Evolutionary conservation across 1,139 yeast genomes (phyloP).

Genomic region (Saccharomycopsis phalli): DNA sequence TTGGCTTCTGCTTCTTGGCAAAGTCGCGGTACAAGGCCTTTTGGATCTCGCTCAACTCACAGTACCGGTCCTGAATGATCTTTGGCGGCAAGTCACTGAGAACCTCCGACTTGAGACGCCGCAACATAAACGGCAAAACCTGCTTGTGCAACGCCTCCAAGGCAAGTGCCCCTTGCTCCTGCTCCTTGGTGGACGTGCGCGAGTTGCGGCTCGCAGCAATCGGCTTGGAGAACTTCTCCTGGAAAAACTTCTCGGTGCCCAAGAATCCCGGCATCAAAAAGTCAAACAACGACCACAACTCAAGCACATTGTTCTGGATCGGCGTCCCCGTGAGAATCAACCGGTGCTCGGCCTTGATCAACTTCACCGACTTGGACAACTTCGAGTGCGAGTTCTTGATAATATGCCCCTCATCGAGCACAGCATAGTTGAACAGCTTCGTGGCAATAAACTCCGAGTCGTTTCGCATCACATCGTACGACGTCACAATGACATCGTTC

Average conservation of each 20-base stretch:
- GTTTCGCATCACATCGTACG: conserved; percentile 93
- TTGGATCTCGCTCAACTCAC: conserved; percentile 89
- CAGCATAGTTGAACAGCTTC: conserved; percentile 84
- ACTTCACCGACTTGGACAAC: conserved; percentile 80
- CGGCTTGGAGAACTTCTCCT: conserved; percentile 93
- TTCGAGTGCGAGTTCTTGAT: conserved; percentile 88
- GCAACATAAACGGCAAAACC: conserved; percentile 88
- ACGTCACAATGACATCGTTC: conserved; percentile 82
- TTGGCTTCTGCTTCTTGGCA: conserved; percentile 74
- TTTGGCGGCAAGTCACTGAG: conserved; percentile 95
- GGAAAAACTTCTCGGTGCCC: conserved; percentile 91
- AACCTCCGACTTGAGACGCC: conserved; percentile 95
- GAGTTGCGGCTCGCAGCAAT: conserved; percentile 90
- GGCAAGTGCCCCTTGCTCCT: conserved; percentile 95
- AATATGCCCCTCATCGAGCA: conserved; percentile 95
- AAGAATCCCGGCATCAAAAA: conserved; percentile 97
- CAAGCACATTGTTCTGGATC: conserved; percentile 92
- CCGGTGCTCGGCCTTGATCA: conserved; percentile 77
- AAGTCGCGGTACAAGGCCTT: conserved; percentile 82
- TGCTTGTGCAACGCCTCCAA: conserved; percentile 94
- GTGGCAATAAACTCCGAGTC: conserved; percentile 59
- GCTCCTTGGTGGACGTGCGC: conserved; percentile 87
- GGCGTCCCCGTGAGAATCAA: conserved; percentile 94
- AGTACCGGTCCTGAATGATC: conserved; percentile 95
- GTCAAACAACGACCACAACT: conserved; percentile 94